Evolutionary conservation across 2,329 filamentous ascomycete species (phyloP).

Genomic region (Colletotrichum nymphaeae): DNA sequence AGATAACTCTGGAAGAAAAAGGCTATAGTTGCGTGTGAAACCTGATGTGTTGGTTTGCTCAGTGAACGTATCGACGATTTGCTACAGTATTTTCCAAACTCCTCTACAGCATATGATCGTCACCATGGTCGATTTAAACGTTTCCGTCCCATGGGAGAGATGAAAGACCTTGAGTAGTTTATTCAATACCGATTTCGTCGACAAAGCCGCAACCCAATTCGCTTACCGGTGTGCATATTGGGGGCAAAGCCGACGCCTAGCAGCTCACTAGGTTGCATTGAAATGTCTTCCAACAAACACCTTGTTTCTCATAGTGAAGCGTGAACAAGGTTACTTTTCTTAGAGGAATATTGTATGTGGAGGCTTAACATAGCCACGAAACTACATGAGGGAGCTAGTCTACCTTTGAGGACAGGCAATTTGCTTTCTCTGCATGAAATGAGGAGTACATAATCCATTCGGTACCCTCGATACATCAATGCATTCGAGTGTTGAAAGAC

Average conservation of each 20-base stretch:
- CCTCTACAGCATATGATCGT: not conserved
- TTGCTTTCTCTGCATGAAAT: not conserved
- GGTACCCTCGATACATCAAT: not conserved
- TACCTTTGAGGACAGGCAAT: not conserved
- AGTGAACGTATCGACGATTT: not conserved
- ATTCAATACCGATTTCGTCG: not conserved
- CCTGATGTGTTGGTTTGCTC: not conserved
- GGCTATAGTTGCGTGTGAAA: not conserved
- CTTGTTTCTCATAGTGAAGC: not conserved
- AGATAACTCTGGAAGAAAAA: rapidly evolving
- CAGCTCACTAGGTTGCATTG: not conserved
- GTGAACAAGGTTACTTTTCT: not conserved
- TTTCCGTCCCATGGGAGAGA: not conserved
- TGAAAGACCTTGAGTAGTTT: not conserved
- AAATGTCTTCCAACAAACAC: not conserved
- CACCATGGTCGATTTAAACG: not conserved
- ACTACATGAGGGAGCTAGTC: not conserved
- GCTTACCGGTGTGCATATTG: not conserved
- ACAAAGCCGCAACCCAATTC: not conserved
- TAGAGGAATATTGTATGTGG: not conserved
- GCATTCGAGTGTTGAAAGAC: not conserved
- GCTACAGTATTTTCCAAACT: not conserved
- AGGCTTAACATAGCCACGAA: not conserved
- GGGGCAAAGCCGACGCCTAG: not conserved
- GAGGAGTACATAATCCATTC: not conserved